These are phyloP conservation scores for Aspergillus haitiensis DNA, from an alignment of 495 filamentous ascomycete genomes.

Conservation along the genomic window DNA sequence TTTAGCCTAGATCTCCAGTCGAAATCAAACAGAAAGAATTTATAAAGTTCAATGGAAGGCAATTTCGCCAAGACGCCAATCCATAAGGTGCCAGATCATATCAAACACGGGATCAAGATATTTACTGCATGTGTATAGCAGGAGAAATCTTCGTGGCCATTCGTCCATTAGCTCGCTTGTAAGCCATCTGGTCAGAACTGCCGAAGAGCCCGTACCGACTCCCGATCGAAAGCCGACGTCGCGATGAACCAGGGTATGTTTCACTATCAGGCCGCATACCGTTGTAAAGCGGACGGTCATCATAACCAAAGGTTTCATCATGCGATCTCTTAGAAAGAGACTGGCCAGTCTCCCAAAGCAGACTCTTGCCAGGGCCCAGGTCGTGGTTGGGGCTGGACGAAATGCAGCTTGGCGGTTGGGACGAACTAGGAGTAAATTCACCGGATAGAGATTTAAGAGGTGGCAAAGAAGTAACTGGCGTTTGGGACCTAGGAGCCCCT, in stretches of 20 bases:
- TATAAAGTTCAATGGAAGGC: slow-evolving; percentile 6
- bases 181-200: slow-evolving; percentile 46
- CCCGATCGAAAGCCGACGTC: slow-evolving; percentile 35
- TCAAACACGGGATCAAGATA: not conserved
- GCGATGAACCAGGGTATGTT: slow-evolving; percentile 24
- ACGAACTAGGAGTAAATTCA: slow-evolving; percentile 27
- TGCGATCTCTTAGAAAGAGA: slow-evolving; percentile 39
- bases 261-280: slow-evolving; percentile 53
- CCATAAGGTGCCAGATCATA: slow-evolving; percentile 15
- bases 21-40: slow-evolving; percentile 6
- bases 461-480: slow-evolving; percentile 32
- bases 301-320: slow-evolving; percentile 45
- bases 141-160: slow-evolving; percentile 39
- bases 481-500: slow-evolving; percentile 28
- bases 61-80: slow-evolving; percentile 22
- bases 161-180: slow-evolving; percentile 51
- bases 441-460: slow-evolving; percentile 27
- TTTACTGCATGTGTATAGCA: slow-evolving; percentile 17
- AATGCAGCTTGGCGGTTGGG: slow-evolving; percentile 29
- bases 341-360: slow-evolving; percentile 37
- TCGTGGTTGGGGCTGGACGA: slow-evolving; percentile 32
- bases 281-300: slow-evolving; percentile 49
- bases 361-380: slow-evolving; percentile 28
- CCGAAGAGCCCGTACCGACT: slow-evolving; percentile 33
- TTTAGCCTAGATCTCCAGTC: not conserved